These are phyloP conservation scores for Penstemon davidsonii DNA, from an alignment of 257 asterid genomes.

Conservation along the genomic window DNA sequence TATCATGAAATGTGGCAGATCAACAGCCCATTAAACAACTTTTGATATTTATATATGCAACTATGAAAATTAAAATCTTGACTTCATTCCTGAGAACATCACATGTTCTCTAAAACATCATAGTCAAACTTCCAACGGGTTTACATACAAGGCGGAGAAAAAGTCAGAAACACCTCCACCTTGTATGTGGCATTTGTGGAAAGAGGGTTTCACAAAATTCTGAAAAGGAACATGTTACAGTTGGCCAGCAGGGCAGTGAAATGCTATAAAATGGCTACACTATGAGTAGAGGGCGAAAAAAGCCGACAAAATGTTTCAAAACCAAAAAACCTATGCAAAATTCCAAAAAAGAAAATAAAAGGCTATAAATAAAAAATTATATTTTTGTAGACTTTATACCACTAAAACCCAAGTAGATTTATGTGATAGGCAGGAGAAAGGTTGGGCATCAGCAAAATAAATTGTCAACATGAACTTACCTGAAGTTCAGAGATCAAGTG, in stretches of 20 bases:
- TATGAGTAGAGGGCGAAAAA: not conserved
- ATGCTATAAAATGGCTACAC: not conserved
- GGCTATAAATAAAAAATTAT: constrained; percentile 4
- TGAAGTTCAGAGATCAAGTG: constrained; percentile 97
- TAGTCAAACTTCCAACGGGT: no score
- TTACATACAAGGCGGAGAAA: not conserved
- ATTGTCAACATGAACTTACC: constrained; percentile 77
- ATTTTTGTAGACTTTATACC: not conserved
- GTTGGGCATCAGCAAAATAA: constrained; percentile 67
- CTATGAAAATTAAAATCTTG: not conserved
- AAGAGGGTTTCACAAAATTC: not conserved
- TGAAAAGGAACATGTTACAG: not conserved
- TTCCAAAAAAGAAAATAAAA: not conserved
- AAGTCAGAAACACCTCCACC: not conserved
- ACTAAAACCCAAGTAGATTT: constrained; percentile 1
- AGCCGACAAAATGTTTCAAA: not conserved
- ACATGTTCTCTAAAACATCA: no score
- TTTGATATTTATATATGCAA: no score
- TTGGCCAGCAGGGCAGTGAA: constrained; percentile 5
- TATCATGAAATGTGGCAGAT: not conserved
- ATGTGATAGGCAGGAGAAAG: constrained; percentile 30
- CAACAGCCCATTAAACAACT: not conserved
- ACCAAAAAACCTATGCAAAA: not conserved
- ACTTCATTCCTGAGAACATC: not conserved
- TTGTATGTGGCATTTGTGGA: not conserved